Evolutionary conservation across 805 yeast genomes (phyloP), one percentile per base, ranked within the genome.

Genomic region (Priceomyces carsonii): DNA sequence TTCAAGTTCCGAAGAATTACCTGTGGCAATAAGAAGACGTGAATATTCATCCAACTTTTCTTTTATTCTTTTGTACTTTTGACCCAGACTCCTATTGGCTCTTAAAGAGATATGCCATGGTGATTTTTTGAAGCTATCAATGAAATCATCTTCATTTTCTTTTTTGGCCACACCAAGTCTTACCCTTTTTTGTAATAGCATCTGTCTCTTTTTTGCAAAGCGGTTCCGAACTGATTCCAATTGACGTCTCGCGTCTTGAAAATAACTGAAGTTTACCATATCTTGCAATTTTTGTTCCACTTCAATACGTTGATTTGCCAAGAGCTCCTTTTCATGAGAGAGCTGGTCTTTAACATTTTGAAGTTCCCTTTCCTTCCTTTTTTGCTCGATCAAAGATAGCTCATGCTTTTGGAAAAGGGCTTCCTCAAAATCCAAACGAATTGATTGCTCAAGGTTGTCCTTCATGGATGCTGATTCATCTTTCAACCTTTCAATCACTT

Each of bases 1-100:
- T 17, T 35, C 26, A 16, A 18, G 32, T n/a, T 31, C 15, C 25
- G 26, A 20, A 30, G 17, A 25, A 15, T 9, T 26, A 28, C 21
- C 23, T 5, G 38, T 19, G 10, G 26, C 4, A 35, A 33, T 19
- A 36, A 43, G 29, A 13, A 36, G 27, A 6, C 18, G 29, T 10
- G 36, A 33, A 21, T 39, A 41, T 12, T 44, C 50, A 8, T 39
- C 30, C 24, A 37, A 30, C 21, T 45, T 47, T 14, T 20, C 32
- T 15, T 25, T 27, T 4, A 34, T 29, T 19, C 18, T 33, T 13
- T 26, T 19, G 22, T 30, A 32, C 13, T 23, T 33, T 6, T 17
- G 21, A 8, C 16, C 32, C 9, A 19, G 13, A 14, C 18, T 33
- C 22, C 27, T 28, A 6, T 33, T 24, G 15, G 18, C 31, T 20